Evolutionary conservation across 2,329 filamentous ascomycete genomes (phyloP).

Genomic region (Gliomastix tumulicola): DNA sequence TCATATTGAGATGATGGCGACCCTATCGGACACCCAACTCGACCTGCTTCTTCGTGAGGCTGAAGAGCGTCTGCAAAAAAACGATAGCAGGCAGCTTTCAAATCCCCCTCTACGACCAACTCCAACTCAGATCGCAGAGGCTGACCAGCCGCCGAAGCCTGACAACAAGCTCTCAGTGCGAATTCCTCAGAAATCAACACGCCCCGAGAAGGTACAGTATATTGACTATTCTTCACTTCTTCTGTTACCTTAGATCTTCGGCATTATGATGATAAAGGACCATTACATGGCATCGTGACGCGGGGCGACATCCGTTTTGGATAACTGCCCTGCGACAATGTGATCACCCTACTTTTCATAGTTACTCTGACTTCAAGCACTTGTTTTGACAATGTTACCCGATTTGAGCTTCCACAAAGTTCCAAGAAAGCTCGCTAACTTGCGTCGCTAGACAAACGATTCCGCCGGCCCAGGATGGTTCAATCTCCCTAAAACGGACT

Average conservation of each 20-base stretch:
- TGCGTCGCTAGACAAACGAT: conserved; percentile 17
- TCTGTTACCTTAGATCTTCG: too few species aligned
- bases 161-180: too few species aligned
- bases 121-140: too few species aligned
- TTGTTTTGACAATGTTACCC: not conserved
- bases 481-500: conserved; percentile 73
- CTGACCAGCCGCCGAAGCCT: too few species aligned
- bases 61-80: conserved; percentile 20
- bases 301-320: conserved; percentile 31
- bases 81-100: too few species aligned
- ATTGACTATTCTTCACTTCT: too few species aligned
- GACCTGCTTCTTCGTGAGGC: conserved; percentile 22
- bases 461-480: conserved; percentile 82
- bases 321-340: conserved; percentile 49
- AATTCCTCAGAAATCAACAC: too few species aligned
- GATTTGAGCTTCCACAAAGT: not conserved
- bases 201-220: too few species aligned
- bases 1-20: too few species aligned
- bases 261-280: conserved; percentile 34
- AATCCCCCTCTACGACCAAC: too few species aligned
- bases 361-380: conserved; percentile 60
- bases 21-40: too few species aligned
- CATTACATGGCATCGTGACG: conserved; percentile 26
- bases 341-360: conserved; percentile 53
- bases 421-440: conserved; percentile 18